Evolutionary conservation across 257 asterid genomes (phyloP).

Genomic region (Petunia axillaris): DNA sequence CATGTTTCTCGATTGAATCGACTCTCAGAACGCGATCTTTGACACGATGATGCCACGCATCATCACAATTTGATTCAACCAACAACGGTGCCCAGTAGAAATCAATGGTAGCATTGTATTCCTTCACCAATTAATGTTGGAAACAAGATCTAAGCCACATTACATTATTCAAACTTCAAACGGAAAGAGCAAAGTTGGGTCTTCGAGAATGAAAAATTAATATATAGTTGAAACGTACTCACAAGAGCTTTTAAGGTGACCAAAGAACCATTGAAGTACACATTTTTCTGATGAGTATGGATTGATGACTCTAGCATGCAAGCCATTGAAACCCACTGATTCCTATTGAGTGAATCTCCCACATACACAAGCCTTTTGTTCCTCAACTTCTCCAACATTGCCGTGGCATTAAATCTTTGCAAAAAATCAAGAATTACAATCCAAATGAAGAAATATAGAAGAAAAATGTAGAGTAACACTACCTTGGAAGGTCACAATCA

Average conservation of each 20-base stretch:
- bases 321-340: constrained; percentile 69
- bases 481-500: constrained; percentile 60
- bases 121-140: constrained; percentile 38
- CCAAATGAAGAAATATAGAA: not conserved
- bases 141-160: constrained; percentile 11
- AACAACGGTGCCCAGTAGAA: constrained; percentile 73
- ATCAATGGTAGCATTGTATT: constrained; percentile 62
- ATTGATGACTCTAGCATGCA: constrained; percentile 57
- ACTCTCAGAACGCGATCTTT: constrained; percentile 39
- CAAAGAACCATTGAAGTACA: constrained; percentile 41
- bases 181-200: not conserved
- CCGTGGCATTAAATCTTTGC: constrained; percentile 57
- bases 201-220: no score
- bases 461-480: not conserved
- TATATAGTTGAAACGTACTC: constrained; percentile 26
- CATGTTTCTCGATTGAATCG: constrained; percentile 57
- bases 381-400: constrained; percentile 57
- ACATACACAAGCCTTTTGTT: constrained; percentile 60
- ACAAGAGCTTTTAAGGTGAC: constrained; percentile 48
- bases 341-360: constrained; percentile 68
- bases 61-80: constrained; percentile 64
- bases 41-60: constrained; percentile 37
- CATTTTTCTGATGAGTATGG: constrained; percentile 35
- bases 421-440: not conserved
- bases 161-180: constrained; percentile 1